These are phyloP conservation scores for Lachancea kluyveri DNA, from an alignment of 805 yeast genomes.

Conservation along the genomic window DNA sequence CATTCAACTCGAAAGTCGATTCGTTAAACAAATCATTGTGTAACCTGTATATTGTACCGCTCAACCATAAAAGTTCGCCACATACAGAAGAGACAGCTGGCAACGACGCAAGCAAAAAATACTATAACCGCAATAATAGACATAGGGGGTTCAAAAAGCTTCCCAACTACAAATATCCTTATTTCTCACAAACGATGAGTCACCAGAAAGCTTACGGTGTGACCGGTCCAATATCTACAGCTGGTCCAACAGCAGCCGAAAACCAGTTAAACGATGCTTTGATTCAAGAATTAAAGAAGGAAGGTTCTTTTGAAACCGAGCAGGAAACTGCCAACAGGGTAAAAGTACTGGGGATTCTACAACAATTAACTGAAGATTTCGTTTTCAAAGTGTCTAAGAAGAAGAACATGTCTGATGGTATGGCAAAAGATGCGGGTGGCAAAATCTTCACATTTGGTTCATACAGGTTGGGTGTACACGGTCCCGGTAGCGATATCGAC, in stretches of 20 bases:
- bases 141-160: not conserved
- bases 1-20: too few relatives aligned
- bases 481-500: conserved; percentile 98
- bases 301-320: conserved; percentile 87
- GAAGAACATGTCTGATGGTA: conserved; percentile 93
- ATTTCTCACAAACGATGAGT: conserved; percentile 16
- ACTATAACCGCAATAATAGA: too few relatives aligned
- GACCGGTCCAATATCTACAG: conserved; percentile 68
- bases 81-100: too few relatives aligned
- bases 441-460: conserved; percentile 96
- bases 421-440: conserved; percentile 97
- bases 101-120: too few relatives aligned
- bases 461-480: conserved; percentile 90
- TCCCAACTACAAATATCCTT: not conserved
- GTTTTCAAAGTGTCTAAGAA: conserved; percentile 73
- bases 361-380: conserved; percentile 69
- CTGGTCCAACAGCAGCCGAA: conserved; percentile 79
- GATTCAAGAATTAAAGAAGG: conserved; percentile 69
- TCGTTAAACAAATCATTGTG: too few relatives aligned
- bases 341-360: conserved; percentile 64
- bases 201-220: conserved; percentile 31
- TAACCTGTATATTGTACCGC: too few relatives aligned
- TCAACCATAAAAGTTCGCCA: too few relatives aligned
- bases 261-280: conserved; percentile 66
- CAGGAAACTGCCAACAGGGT: conserved; percentile 76